Evolutionary conservation across 176 grass and related monocot genomes (phyloP), one percentile per base, ranked within the genome.

Genomic region (Musa beccarii): DNA sequence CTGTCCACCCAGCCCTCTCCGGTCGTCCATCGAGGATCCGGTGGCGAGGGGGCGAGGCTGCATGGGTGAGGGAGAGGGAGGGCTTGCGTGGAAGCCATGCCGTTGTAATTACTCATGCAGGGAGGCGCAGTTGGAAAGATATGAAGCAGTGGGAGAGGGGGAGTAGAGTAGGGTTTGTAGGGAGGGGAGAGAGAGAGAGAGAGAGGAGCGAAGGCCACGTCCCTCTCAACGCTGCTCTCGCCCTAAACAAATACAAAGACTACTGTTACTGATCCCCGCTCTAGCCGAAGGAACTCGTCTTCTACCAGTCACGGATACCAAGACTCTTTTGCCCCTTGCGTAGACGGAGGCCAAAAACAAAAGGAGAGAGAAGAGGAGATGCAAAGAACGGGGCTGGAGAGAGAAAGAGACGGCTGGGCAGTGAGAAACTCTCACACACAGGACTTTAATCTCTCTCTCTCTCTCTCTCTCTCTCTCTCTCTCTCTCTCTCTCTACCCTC

Each of bases 331-430:
- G 64, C 75, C 63, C 79, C 81, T 86, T 78, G 59, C 65, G 77
- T 78, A 63, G 59, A 84, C 55, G 81, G 86, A 81, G 26, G 2
- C 1, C 1, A 28, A 28, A 28, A 2, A 28, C 1, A 28, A 28
- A 28, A 28, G 26, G 1, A 28, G 26, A 28, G 68, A 63, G 65
- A 25, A 61, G 1, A 34, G 55, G 20, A 76, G 16, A 49, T 29
- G 43, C 26, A 49, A n/a, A 61, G 23, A 34, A 52, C 72, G 56
- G 19, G 14, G 28, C n/a, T 69, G 79, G 92, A 92, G 80, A 96
- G 93, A 92, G 87, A 96, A 88, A 86, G 74, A 82, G 87, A 85
- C 89, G 93, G 87, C 87, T 88, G 93, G 79, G 79, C 79, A 87
- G 84, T 87, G 75, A 78, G 59, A 85, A 86, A 89, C 90, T 91